Conservation (phyloP, 2,329 filamentous ascomycete genomes). For the Diplocarpon rosae region DNA sequence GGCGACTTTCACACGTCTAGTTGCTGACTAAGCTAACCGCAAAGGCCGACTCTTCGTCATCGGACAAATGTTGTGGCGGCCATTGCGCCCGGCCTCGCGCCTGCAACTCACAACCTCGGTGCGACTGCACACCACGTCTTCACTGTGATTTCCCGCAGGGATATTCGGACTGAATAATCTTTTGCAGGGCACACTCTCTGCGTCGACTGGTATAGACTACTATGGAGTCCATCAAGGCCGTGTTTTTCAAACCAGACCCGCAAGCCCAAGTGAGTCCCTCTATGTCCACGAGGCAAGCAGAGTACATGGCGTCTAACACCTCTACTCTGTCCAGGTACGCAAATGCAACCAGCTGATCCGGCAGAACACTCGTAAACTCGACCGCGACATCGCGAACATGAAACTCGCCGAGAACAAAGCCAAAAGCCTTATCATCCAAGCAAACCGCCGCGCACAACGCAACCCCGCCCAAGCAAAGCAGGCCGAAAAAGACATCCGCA, state of each 20-base stretch:
- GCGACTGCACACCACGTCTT: not conserved
- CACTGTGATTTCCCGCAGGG: not conserved
- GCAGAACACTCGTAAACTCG: slow-evolving; percentile 82
- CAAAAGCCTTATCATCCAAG: slow-evolving; percentile 71
- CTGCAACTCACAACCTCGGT: not conserved
- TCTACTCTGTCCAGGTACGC: slow-evolving; percentile 51
- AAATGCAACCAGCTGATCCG: slow-evolving; percentile 93
- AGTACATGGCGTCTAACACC: slow-evolving; percentile 2
- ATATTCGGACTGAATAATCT: not conserved
- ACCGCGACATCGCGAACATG: slow-evolving; percentile 77
- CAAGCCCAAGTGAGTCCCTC: slow-evolving; percentile 65
- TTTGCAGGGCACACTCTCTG: slow-evolving; percentile 9
- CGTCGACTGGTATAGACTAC: not conserved
- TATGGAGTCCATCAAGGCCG: slow-evolving; percentile 79
- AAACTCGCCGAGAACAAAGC: slow-evolving; percentile 75
- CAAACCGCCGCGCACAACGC: slow-evolving; percentile 69
- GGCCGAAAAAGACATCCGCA: slow-evolving; percentile 71
- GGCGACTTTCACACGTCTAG: no score
- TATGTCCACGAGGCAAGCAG: slow-evolving; percentile 1
- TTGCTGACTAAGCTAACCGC: no score
- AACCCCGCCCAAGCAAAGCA: slow-evolving; percentile 71
- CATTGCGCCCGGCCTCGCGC: not conserved
- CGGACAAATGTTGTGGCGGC: not conserved
- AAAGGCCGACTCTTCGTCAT: slow-evolving; percentile 1
- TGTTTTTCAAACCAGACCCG: slow-evolving; percentile 88